Base-by-base conservation (phyloP, 352 stramenopile genomes). In the Phytophthora citrophthora region DNA sequence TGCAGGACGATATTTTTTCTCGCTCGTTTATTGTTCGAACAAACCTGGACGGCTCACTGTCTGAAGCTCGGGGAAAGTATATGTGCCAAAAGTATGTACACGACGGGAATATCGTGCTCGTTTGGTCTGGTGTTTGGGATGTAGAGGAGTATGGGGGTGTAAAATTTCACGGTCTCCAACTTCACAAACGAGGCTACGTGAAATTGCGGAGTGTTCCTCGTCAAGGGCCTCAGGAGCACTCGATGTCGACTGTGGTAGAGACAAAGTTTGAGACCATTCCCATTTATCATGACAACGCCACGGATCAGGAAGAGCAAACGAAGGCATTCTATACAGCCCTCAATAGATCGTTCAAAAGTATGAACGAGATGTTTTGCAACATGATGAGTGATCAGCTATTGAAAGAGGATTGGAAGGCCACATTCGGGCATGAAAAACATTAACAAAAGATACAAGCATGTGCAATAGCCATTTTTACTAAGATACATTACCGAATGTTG, bases 241-340 rank as follows among this genome's bases (percentile, higher is more conserved):
- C 48, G 12, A 65, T 40, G 11, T 53, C 48, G 20, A 78, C 77
- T 3, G 55, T 76, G 6, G 63, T 89, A 41, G 74, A 89, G 53
- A 74, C 68, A 16, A 74, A 64, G 50, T 67, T 77, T 20, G 65
- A 77, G 23, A 76, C 70, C 7, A 61, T 70, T 1, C 77, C 79
- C 20, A 59, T 82, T 32, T 72, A 87, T 18, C 69, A 78, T 34
- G 68, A 82, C 9, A 68, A 74, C 27, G 54, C 83, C 10, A 34
- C 58, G 3, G 69, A 86, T 53, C 44, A 52, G 18, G 16, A 44
- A 6, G 52, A 70, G 18, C 68, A 76, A 39, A 74, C 44, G 0
- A 27, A 52, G 50, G 45, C 36, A 1, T 29, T 71, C 3, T n/a
- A 77, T 11, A 39, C 54, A 18, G 54, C 40, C 13, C 27, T 70